Evolutionary conservation across 176 grass and related monocot species (phyloP), one percentile per base, ranked within the genome.

Genomic region (Olyra latifolia): DNA sequence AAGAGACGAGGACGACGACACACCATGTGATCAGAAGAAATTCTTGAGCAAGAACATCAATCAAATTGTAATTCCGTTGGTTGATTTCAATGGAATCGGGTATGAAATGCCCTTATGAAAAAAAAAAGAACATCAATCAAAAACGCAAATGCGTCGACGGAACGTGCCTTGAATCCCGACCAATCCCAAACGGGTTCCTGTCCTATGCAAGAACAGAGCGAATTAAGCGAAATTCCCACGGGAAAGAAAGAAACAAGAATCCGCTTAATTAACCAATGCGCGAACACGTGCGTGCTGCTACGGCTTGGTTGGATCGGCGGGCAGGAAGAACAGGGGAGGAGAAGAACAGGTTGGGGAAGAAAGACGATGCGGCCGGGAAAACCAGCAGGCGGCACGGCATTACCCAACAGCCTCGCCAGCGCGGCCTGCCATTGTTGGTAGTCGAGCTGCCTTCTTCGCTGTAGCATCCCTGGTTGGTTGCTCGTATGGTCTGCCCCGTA

Each of bases 391-490:
- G 24, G 73, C 66, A 58, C 65, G 73, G 80, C 77, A 28, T 67
- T 27, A 57, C 53, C 74, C 74, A 66, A 83, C 47, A 39, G 75
- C 58, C 75, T 77, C 75, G 29, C 73, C 46, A 27, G 41, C 29
- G 80, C 29, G 45, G 80, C 74, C 68, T 79, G 69, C 65, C 66
- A 7, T 27, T 66, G 80, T 22, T 68, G 50, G 35, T 20, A 32
- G 12, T 28, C 19, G 30, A n/a, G 42, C 39, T 56, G 13, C 32
- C 49, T 59, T 57, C 77, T 62, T 83, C 5, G 22, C 20, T 29
- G 53, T 4, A 59, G 66, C 86, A 78, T 88, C 56, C 77, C 59
- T 23, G 59, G 8, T 50, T 23, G 59, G 8, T 50, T 84, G 62
- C 38, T 4, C 17, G 10, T 10, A n/a, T 44, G 50, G 41, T 8